Evolutionary conservation across 371 early-diverging fungal genomes (phyloP).

Genomic region (Capniomyces stellatus): DNA sequence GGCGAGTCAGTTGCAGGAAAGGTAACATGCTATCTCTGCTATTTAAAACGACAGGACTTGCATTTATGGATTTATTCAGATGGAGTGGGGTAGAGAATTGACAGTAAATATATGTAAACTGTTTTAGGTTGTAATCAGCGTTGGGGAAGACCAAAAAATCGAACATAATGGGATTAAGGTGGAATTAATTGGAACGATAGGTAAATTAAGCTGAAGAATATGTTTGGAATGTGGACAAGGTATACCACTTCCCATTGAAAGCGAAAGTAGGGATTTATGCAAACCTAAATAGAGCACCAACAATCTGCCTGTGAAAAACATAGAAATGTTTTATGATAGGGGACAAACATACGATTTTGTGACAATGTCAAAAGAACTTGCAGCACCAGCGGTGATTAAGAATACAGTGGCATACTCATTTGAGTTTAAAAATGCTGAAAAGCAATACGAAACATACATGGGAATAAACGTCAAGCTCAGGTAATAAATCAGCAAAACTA

Average conservation of each 20-base stretch:
- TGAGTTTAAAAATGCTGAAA: conserved; percentile 83
- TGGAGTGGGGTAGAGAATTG: too few relatives aligned
- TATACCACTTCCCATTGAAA: too few relatives aligned
- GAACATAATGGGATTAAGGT: conserved; percentile 96
- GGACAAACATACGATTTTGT: conserved; percentile 89
- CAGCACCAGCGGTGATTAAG: conserved; percentile 69
- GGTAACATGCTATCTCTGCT: too few relatives aligned
- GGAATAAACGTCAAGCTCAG: conserved; percentile 81
- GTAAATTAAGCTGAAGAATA: too few relatives aligned
- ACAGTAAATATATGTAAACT: too few relatives aligned
- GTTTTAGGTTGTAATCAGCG: conserved; percentile 62
- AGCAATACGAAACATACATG: conserved; percentile 76
- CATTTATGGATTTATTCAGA: too few relatives aligned
- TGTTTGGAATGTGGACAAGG: too few relatives aligned
- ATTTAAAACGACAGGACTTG: too few relatives aligned
- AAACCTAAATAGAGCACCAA: too few relatives aligned
- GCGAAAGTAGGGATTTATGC: too few relatives aligned
- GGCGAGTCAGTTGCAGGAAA: conserved; percentile 87
- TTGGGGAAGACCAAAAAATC: conserved; percentile 74
- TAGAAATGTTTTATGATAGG: conserved; percentile 85
- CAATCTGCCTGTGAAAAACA: too few relatives aligned
- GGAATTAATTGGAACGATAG: conserved; percentile 90
- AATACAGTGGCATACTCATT: conserved; percentile 57
- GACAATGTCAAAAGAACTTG: conserved; percentile 69
- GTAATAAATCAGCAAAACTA: too few relatives aligned